Evolutionary conservation across 768 basidiomycete species (phyloP).

Genomic region (Sistotremastrum niveocremeum): DNA sequence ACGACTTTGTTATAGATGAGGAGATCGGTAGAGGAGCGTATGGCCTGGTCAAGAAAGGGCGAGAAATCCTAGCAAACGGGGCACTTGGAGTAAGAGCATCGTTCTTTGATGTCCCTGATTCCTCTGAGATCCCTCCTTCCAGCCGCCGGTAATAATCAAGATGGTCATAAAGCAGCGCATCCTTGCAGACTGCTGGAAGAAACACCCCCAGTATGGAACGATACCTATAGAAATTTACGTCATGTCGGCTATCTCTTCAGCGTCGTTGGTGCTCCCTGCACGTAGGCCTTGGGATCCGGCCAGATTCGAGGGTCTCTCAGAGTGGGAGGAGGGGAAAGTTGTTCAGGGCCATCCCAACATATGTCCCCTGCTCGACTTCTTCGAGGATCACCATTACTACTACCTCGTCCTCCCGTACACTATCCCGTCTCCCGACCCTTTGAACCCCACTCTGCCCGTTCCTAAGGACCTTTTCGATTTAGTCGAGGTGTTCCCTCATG

Average conservation of each 20-base stretch:
- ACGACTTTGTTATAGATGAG: conserved; percentile 71
- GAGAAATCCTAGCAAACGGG: conserved; percentile 63
- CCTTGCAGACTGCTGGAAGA: conserved; percentile 98
- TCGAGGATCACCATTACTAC: conserved; percentile 93
- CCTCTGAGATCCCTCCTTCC: conserved; percentile 8
- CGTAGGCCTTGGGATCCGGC: conserved; percentile 76
- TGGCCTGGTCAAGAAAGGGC: conserved; percentile 83
- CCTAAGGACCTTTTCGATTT: conserved; percentile 88
- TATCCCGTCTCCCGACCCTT: conserved; percentile 41
- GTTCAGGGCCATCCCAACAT: conserved; percentile 92
- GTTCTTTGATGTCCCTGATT: conserved; percentile 3
- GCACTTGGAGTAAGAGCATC: conserved; percentile 59
- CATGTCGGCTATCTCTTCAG: conserved; percentile 80
- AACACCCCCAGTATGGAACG: conserved; percentile 85
- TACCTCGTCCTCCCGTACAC: conserved; percentile 82
- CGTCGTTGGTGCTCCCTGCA: conserved; percentile 63
- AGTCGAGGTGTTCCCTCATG: conserved; percentile 80
- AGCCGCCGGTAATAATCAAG: conserved; percentile 91
- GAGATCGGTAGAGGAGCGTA: conserved; percentile 94
- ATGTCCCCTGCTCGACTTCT: conserved; percentile 88
- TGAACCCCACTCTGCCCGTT: conserved; percentile 29
- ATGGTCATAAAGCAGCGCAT: conserved; percentile 98
- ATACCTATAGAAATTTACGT: conserved; percentile 97
- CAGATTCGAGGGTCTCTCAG: conserved; percentile 26
- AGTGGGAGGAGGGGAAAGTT: conserved; percentile 57